These are phyloP conservation scores for Ascosphaera aggregata DNA, from an alignment of 2,329 filamentous ascomycete genomes.

Conservation along the genomic window DNA sequence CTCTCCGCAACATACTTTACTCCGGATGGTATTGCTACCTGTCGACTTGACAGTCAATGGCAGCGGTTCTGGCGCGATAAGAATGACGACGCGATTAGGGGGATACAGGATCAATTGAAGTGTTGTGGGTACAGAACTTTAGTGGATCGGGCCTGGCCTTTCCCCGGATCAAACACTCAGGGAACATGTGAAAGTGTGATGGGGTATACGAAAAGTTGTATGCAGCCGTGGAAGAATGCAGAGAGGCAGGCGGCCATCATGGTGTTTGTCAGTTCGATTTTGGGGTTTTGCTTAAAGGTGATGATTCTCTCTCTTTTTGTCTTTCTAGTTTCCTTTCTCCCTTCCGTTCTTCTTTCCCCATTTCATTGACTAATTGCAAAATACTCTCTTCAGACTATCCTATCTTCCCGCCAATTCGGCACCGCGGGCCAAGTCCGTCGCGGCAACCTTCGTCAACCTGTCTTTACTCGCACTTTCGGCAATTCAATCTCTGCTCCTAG, in stretches of 20 bases:
- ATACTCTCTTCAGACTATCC: background rate
- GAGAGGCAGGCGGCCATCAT: slow-evolving; percentile 2
- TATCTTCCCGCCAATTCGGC: background rate
- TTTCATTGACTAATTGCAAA: background rate
- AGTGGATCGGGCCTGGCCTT: slow-evolving; percentile 4
- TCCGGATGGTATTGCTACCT: slow-evolving; percentile 2
- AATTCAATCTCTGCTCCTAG: background rate
- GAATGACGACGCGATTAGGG: slow-evolving; percentile 4
- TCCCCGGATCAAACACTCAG: slow-evolving; percentile 1
- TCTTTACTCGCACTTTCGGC: background rate
- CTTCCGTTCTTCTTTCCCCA: background rate
- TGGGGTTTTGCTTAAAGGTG: slow-evolving; percentile 2
- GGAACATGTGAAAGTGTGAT: slow-evolving; percentile 1
- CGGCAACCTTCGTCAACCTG: background rate
- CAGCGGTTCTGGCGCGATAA: slow-evolving; percentile 3
- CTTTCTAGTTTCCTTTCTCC: no score
- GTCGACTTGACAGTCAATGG: slow-evolving; percentile 5
- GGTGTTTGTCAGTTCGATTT: slow-evolving; percentile 3
- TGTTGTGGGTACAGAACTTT: slow-evolving; percentile 5
- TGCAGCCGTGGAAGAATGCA: slow-evolving; percentile 2
- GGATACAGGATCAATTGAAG: slow-evolving; percentile 4
- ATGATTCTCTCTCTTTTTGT: no score
- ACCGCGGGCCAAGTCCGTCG: background rate
- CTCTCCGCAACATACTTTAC: slow-evolving; percentile 3
- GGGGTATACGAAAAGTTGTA: slow-evolving; percentile 4